These are phyloP conservation scores for Barnettozyma siamensis DNA, from an alignment of 805 yeast species.

Conservation along the genomic window DNA sequence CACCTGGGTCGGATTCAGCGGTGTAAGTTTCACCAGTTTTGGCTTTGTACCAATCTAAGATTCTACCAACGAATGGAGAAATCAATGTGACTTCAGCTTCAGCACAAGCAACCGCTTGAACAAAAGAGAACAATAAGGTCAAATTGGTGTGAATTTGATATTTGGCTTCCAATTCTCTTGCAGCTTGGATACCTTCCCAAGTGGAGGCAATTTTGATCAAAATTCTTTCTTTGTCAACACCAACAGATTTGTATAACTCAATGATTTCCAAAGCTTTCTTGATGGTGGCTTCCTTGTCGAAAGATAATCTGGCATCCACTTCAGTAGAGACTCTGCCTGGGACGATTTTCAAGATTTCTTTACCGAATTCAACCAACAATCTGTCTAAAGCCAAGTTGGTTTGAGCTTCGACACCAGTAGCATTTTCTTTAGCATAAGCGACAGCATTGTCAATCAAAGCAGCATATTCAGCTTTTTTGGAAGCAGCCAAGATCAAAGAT, in stretches of 20 bases:
- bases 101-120: conserved; percentile 98
- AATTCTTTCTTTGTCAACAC: conserved; percentile 84
- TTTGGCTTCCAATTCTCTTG: conserved; percentile 86
- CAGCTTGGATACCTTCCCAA: conserved; percentile 99
- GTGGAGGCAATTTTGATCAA: conserved; percentile 97
- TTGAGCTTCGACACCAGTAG: conserved; percentile 54
- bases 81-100: conserved; percentile 94
- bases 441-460: conserved; percentile 87
- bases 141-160: conserved; percentile 91
- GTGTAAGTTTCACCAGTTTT: conserved; percentile 83
- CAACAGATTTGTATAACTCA: conserved; percentile 75
- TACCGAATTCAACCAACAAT: conserved; percentile 93
- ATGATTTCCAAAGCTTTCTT: conserved; percentile 91
- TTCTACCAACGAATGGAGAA: conserved; percentile 99
- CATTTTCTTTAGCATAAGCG: conserved; percentile 69
- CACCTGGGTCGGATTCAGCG: conserved; percentile 92
- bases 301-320: conserved; percentile 97
- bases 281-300: conserved; percentile 90
- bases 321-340: conserved; percentile 99
- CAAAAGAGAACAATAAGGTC: conserved; percentile 90
- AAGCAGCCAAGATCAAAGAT: conserved; percentile 91
- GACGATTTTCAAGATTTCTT: conserved; percentile 84
- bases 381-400: conserved; percentile 84
- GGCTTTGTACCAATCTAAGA: conserved; percentile 97
- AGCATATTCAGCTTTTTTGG: conserved; percentile 86